A percentile compares a stretch with the other conserved stretches of the same genome.
phyloP scores from a whole-genome alignment of 2,329 filamentous ascomycete species.

The Penicillium janthinellum region DNA sequence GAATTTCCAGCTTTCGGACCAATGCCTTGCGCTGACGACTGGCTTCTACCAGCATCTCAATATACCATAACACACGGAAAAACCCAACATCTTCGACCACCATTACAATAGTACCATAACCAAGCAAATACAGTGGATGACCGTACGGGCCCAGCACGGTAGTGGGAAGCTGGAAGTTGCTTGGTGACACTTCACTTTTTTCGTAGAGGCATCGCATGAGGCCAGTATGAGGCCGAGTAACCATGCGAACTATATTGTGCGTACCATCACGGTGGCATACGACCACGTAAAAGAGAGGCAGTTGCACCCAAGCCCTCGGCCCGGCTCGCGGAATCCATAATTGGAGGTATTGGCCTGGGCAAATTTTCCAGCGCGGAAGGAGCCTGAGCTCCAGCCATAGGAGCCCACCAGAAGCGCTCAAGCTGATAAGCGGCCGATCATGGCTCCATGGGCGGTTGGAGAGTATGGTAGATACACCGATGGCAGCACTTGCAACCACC shows the following conservation, averaged over 20 bases:
- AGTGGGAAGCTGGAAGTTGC: neutral
- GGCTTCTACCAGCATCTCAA: slow-evolving; percentile 2
- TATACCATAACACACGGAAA: slow-evolving; percentile 1
- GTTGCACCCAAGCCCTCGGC: neutral
- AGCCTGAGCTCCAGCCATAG: neutral
- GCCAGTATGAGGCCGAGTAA: neutral
- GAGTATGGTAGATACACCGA: neutral
- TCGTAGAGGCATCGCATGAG: neutral
- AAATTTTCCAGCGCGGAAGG: neutral
- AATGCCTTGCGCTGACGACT: neutral
- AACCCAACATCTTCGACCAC: slow-evolving; percentile 7
- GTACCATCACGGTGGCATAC: neutral
- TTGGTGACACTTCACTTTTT: neutral
- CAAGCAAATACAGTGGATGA: neutral
- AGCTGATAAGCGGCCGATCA: neutral
- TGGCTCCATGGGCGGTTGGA: neutral
- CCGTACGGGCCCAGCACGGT: slow-evolving; percentile 6
- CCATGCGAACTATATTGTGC: neutral
- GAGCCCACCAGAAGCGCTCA: neutral
- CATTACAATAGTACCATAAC: slow-evolving; percentile 8
- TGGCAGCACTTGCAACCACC: neutral
- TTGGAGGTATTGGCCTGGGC: neutral
- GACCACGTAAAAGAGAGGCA: neutral
- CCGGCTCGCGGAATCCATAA: neutral
- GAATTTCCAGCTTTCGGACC: slow-evolving; percentile 7